phyloP scores from a whole-genome alignment of 2,329 filamentous ascomycete species.

The Penicillium sp. region DNA sequence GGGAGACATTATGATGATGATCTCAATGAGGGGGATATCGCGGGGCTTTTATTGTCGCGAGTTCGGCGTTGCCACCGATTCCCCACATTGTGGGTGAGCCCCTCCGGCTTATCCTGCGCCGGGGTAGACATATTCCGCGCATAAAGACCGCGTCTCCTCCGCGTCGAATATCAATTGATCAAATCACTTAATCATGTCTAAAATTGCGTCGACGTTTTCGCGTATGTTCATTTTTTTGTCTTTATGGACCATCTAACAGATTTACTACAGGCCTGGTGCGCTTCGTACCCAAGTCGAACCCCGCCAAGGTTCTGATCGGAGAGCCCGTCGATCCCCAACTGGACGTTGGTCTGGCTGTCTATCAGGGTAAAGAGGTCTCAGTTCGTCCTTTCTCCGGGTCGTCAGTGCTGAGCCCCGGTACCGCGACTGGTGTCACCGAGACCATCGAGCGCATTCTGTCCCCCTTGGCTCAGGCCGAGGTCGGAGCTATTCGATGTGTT shows the following conservation, averaged over 20 bases:
- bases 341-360: slow-evolving; percentile 59
- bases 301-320: slow-evolving; percentile 53
- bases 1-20: slow-evolving; percentile 32
- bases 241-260: slow-evolving; percentile 1
- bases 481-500: slow-evolving; percentile 59
- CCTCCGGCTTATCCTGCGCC: slow-evolving; percentile 19
- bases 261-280: slow-evolving; percentile 55
- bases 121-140: slow-evolving; percentile 28
- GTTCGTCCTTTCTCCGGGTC: slow-evolving; percentile 58
- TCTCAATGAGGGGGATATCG: slow-evolving; percentile 11
- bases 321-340: slow-evolving; percentile 53
- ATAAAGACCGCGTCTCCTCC: slow-evolving; percentile 1
- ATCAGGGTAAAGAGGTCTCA: slow-evolving; percentile 55
- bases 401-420: slow-evolving; percentile 57
- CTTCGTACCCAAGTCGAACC: slow-evolving; percentile 54
- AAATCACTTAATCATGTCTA: slow-evolving; percentile 28
- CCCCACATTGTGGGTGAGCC: slow-evolving; percentile 20
- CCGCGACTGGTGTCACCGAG: slow-evolving; percentile 45
- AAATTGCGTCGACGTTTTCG: slow-evolving; percentile 39
- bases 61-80: slow-evolving; percentile 15
- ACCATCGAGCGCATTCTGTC: slow-evolving; percentile 48
- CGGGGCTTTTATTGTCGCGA: slow-evolving; percentile 13
- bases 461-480: slow-evolving; percentile 49
- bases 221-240: slow-evolving; percentile 21
- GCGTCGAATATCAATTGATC: background rate